Evolutionary conservation across 2,329 filamentous ascomycete genomes (phyloP), one percentile per base, ranked within the genome.

Genomic region (Neofusicoccum sp.): DNA sequence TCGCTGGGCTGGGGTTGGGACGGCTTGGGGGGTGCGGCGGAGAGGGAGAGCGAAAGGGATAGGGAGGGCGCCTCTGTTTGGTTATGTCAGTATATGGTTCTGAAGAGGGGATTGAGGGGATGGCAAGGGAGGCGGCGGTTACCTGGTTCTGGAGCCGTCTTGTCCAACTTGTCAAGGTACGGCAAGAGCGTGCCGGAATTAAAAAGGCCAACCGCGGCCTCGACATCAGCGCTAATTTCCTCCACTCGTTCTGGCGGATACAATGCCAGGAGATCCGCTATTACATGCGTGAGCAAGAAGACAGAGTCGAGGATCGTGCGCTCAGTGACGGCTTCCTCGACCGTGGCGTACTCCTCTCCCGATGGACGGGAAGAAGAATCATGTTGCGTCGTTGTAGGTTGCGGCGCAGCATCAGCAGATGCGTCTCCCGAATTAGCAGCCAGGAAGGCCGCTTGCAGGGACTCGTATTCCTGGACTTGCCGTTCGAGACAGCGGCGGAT

Each of bases 311-410:
- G 78, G 6, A 92, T 81, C 1, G 86, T 86, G 52, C 83, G 80
- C 31, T 85, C 83, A 1, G 87, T 89, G 31, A 90, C 79, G 0
- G 88, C 86, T 66, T 89, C 87, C 61, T 89, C 80, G n/a, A 92
- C 81, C 3, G 81, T 84, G 16, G 87, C 88, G 83, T 87, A 90
- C 68, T 88, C 83, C 64, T 87, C 87, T 41, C 84, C 74, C 47
- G 73, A 73, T 34, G 68, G 71, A 64, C 72, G 72, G 12, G 71
- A 69, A 22, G 67, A 59, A 5, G 66, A 64, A 2, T 34, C 8
- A 8, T 58, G 8, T 7, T 37, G 48, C 0, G 43, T 44, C 31
- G 65, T 58, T 7, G 56, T 33, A 22, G 64, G 47, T 9, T 68
- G 62, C 6, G 65, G 49, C 39, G 58, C 49, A 28, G 65, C 66